Evolutionary conservation across 768 basidiomycete species (phyloP), one percentile per base, ranked within the genome.

Genomic region (Rhodotorula babjevae): DNA sequence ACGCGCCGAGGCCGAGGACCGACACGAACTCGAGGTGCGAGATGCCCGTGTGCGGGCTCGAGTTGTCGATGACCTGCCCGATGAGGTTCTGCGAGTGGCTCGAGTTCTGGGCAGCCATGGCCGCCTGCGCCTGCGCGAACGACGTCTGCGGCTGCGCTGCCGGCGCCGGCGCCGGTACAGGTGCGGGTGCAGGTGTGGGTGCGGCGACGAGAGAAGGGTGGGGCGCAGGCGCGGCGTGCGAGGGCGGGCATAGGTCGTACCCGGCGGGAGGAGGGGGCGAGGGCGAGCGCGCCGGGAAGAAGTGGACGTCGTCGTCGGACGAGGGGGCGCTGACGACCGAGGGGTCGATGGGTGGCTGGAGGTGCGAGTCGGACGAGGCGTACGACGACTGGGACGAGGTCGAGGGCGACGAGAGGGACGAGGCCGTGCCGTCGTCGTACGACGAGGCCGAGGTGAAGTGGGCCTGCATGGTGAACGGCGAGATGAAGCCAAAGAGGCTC

Each of bases 1-100:
- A 98, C 33, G 94, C 94, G 21, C 95, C 95, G 47, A 90, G 87
- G 49, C 95, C 95, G 62, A 98, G 87, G 73, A 94, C 86, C 78
- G 90, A 87, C 77, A 90, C 86, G 71, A 98, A 88, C 81, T 93
- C 86, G 69, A 97, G 87, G 61, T 87, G 83, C 49, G 68, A 69
- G 60, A 64, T 36, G 53, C 60, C 46, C 12, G 44, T 46, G 29
- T 66, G 59, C 40, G 52, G 42, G 11, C 65, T 66, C 76, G 87
- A 88, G 74, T 87, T 85, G 85, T 94, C 92, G 84, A 98, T 91
- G 80, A 87, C 82, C 73, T 89, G 88, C 58, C 93, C 93, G 66
- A 82, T 73, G 53, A 84, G 80, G 77, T 83, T 78, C 63, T 76
- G 74, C 67, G 74, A 75, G 52, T 75, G 74, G 3, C 70, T 67